phyloP scores from a whole-genome alignment of 768 basidiomycete genomes.

The Cystofilobasidium macerans region DNA sequence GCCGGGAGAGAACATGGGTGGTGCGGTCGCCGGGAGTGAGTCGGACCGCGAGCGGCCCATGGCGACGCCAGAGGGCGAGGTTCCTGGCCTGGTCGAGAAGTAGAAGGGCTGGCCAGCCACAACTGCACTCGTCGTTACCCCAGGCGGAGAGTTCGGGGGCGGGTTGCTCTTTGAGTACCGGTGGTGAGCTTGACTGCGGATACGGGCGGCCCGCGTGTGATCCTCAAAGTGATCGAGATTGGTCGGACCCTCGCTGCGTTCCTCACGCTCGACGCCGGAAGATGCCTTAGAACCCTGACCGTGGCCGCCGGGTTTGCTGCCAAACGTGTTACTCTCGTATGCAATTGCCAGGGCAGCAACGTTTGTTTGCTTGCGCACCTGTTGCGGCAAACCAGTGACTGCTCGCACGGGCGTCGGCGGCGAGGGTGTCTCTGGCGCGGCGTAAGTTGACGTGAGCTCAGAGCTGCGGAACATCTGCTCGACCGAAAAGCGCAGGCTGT shows the following conservation, averaged over 20 bases:
- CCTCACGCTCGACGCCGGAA: background rate
- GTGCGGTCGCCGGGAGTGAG: background rate
- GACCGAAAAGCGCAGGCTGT: background rate
- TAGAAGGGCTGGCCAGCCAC: background rate
- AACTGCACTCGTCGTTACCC: background rate
- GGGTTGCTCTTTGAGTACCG: background rate
- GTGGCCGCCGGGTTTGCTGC: background rate
- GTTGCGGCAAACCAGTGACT: too few species aligned
- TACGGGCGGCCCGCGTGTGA: background rate
- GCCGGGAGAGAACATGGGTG: background rate
- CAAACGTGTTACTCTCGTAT: background rate
- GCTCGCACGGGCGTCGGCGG: background rate
- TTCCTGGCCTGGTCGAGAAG: background rate
- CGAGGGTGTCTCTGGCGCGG: background rate
- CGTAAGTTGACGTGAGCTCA: background rate
- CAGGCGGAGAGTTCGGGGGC: background rate
- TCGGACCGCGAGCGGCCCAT: constrained; percentile 3
- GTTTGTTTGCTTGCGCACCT: background rate
- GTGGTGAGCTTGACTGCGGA: background rate
- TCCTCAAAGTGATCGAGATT: background rate
- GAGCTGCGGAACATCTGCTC: background rate
- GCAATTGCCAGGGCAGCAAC: background rate
- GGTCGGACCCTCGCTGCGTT: background rate
- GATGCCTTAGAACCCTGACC: background rate
- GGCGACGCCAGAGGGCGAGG: background rate